A percentile compares a stretch with the other conserved stretches of the same genome.
These are phyloP conservation scores for Mucor circinelloides DNA, from an alignment of 371 early-diverging fungal species.

Conservation along the genomic window DNA sequence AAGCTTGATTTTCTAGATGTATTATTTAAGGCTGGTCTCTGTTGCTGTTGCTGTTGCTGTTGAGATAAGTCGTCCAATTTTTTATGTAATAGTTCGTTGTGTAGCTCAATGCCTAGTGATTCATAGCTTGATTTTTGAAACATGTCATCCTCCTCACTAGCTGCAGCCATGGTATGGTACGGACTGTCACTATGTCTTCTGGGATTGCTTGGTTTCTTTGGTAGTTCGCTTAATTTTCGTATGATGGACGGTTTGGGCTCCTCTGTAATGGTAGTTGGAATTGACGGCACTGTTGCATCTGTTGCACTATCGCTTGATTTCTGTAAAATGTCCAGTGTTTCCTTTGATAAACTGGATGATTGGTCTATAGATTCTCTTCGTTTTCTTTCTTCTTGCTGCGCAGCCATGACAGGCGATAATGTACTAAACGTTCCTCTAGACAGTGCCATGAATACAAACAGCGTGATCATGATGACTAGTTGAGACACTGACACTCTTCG, in stretches of 20 bases:
- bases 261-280: not conserved
- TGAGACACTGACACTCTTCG: constrained; percentile 64
- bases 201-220: constrained; percentile 22
- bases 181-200: constrained; percentile 24
- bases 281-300: not conserved
- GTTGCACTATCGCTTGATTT: not conserved
- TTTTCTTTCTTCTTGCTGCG: constrained; percentile 45
- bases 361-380: constrained; percentile 35
- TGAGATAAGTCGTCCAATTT: not conserved
- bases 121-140: not conserved
- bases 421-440: constrained; percentile 48
- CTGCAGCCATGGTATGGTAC: constrained; percentile 6
- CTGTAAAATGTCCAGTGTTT: not conserved
- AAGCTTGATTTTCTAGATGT: not conserved
- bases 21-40: not conserved
- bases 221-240: not conserved
- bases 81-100: constrained; percentile 6
- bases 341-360: constrained; percentile 2
- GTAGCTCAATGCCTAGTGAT: constrained; percentile 13
- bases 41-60: constrained; percentile 8
- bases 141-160: not conserved
- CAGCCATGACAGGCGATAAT: constrained; percentile 49
- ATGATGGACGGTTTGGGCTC: not conserved
- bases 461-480: constrained; percentile 51
- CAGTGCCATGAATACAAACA: constrained; percentile 59